Base-by-base conservation (phyloP, 2,329 filamentous ascomycete genomes). In the Colletotrichum noveboracense region DNA sequence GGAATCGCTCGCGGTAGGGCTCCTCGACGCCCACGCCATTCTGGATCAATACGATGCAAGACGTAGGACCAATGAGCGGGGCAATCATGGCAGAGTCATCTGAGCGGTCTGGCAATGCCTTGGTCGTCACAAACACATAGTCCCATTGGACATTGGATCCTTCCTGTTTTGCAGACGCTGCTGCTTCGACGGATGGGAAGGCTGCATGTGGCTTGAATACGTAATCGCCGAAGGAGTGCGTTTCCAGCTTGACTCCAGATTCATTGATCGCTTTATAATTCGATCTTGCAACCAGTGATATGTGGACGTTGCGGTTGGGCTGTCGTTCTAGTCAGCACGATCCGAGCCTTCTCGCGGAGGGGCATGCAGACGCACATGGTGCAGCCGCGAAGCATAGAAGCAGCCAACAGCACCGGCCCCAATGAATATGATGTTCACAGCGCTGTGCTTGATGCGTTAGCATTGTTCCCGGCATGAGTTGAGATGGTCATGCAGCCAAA, bases 341-440 rank as follows among this genome's bases (percentile, higher is more conserved):
- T 30, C 28, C 36, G 24, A 60, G 24, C 32, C 28, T 26, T 7
- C 70, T 66, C 58, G 78, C 66, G 38, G 13, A 2, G 14, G n/a
- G 60, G n/a, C 6, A 48, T 48, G 43, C 43, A 21, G 18, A 14
- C 10, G 52, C 21, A 91, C 90, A 78, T 90, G 87, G 78, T 94
- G 92, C 18, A 94, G 87, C 26, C 93, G 88, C 8, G 93, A 94
- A 62, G 92, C 93, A 80, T 94, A 94, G 85, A 94, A 94, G 71
- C 92, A 93, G 71, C 93, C 93, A 56, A 95, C 92, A 76, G 93
- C 93, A 78, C 93, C 93, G 26, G 93, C 93, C 81, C 93, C 93
- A 74, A 94, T 90, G 78, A 94, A 92, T 72, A 94, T 88, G 71
- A 94, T 86, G 77, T 92, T 88, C 30, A 89, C 85, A n/a, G 87